phyloP scores from a whole-genome alignment of 2,329 filamentous ascomycete genomes.

The Zymoseptoria pseudotritici region DNA sequence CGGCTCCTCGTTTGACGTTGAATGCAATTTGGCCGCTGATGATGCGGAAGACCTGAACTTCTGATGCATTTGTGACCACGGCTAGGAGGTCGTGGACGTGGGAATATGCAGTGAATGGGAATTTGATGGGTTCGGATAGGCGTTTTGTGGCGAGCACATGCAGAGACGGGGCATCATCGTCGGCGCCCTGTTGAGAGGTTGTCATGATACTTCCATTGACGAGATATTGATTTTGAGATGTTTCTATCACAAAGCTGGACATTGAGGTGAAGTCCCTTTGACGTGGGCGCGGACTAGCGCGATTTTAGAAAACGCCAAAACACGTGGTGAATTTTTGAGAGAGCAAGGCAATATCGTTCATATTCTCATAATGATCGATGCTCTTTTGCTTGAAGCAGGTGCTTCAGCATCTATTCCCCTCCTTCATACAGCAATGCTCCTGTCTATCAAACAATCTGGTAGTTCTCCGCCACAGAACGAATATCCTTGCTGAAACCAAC shows the following conservation, averaged over 20 bases:
- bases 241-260: not conserved
- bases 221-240: not conserved
- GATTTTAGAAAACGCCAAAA: not conserved
- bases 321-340: not conserved
- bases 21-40: constrained; percentile 69
- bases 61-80: constrained; percentile 58
- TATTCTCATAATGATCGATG: not conserved
- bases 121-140: constrained; percentile 49
- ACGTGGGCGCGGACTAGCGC: not conserved
- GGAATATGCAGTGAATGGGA: constrained; percentile 63
- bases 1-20: constrained; percentile 38
- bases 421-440: not conserved
- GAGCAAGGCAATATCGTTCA: not conserved
- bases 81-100: constrained; percentile 80
- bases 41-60: constrained; percentile 68
- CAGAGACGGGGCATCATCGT: not conserved
- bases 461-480: constrained; percentile 68
- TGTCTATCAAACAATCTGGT: constrained; percentile 54
- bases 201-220: not conserved
- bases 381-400: not conserved
- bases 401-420: not conserved
- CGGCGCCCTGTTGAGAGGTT: not conserved
- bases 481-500: constrained; percentile 78
- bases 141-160: constrained; percentile 45
- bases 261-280: not conserved